These are phyloP conservation scores for Amanita phalloides DNA, from an alignment of 768 basidiomycete genomes.

Conservation along the genomic window DNA sequence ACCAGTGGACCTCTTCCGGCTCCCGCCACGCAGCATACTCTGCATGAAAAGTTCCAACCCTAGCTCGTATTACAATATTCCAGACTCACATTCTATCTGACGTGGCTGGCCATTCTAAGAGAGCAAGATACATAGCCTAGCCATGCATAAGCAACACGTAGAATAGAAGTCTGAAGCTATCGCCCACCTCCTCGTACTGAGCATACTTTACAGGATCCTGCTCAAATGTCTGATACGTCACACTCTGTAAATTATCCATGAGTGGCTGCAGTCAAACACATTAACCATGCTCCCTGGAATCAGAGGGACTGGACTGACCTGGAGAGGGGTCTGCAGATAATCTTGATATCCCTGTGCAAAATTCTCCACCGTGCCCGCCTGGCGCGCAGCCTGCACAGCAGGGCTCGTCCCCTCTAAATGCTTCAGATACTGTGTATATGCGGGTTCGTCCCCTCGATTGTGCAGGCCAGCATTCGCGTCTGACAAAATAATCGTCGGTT, in stretches of 20 bases:
- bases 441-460: conserved; percentile 67
- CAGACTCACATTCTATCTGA: conserved; percentile 50
- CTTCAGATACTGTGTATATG: conserved; percentile 83
- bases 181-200: conserved; percentile 81
- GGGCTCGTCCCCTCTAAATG: conserved; percentile 76
- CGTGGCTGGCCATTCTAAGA: conserved; percentile 53
- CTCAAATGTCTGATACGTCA: conserved; percentile 96
- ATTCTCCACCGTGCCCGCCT: conserved; percentile 71
- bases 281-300: conserved; percentile 4
- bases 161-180: conserved; percentile 1
- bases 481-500: conserved; percentile 75
- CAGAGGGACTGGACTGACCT: conserved; percentile 34
- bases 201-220: conserved; percentile 95
- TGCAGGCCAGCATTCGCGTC: conserved; percentile 60
- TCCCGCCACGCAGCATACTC: conserved; percentile 84
- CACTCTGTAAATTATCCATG: conserved; percentile 94
- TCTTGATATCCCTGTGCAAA: conserved; percentile 93
- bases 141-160: background rate
- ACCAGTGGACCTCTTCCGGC: conserved; percentile 94
- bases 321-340: conserved; percentile 88
- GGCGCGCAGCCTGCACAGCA: conserved; percentile 49
- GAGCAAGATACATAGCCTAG: conserved; percentile 73
- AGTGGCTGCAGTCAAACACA: conserved; percentile 48
- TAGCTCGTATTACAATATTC: conserved; percentile 3
- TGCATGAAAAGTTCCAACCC: conserved; percentile 17